Conservation (phyloP, 2,329 filamentous ascomycete species). For the Colletotrichum sp. region DNA sequence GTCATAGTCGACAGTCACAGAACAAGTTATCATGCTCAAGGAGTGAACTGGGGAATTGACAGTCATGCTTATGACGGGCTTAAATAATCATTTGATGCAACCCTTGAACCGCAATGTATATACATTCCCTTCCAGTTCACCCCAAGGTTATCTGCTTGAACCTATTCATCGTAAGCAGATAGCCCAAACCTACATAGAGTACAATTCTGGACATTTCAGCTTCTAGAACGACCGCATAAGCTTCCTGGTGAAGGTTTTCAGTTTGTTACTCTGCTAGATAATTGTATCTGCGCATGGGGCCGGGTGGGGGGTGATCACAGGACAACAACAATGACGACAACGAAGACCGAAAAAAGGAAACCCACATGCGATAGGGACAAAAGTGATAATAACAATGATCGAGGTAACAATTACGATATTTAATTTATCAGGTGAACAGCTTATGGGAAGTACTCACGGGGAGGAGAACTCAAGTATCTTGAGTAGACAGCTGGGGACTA, state of each 20-base stretch:
- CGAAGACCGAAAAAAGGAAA: neutral
- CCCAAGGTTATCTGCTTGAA: no score
- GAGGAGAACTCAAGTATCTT: no score
- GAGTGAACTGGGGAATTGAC: rapidly evolving
- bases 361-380: no score
- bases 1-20: rapidly evolving
- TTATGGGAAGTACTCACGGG: neutral
- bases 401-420: rapidly evolving
- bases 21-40: rapidly evolving
- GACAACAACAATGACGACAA: neutral
- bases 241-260: no score
- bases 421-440: neutral
- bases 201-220: no score
- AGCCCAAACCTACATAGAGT: no score
- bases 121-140: no score
- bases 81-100: neutral
- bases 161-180: rapidly evolving
- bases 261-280: no score
- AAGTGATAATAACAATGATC: rapidly evolving
- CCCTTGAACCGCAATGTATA: no score
- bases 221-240: no score
- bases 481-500: rapidly evolving
- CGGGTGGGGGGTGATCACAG: rapidly evolving
- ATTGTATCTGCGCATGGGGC: no score
- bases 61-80: neutral